phyloP scores from a whole-genome alignment of 2,329 filamentous ascomycete genomes.

The Fusarium sp. region DNA sequence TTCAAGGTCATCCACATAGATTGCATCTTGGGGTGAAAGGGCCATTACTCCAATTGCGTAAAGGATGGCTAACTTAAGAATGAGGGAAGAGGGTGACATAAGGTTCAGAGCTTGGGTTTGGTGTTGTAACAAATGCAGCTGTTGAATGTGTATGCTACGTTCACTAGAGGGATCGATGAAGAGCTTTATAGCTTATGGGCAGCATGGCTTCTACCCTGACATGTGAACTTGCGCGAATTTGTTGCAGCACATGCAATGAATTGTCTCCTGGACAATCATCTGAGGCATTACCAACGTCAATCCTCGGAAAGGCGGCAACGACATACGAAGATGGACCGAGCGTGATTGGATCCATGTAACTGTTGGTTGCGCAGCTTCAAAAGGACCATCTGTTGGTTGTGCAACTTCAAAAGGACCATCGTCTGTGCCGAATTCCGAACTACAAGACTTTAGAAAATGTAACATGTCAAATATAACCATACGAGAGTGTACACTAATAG shows the following conservation, averaged over 20 bases:
- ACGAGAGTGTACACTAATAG: too few relatives aligned
- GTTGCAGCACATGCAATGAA: too few relatives aligned
- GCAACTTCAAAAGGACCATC: not conserved
- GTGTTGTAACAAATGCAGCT: not conserved
- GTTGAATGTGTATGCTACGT: too few relatives aligned
- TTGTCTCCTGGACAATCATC: not conserved
- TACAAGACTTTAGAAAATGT: too few relatives aligned
- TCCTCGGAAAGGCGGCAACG: not conserved
- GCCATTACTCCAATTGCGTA: not conserved
- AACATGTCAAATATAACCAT: too few relatives aligned
- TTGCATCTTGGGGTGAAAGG: not conserved
- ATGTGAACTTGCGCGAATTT: not conserved
- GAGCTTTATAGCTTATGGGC: not conserved
- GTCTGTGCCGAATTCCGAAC: not conserved
- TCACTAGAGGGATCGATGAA: too few relatives aligned
- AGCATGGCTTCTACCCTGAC: not conserved
- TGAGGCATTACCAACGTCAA: too few relatives aligned
- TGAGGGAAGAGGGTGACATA: not conserved
- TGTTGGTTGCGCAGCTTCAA: not conserved
- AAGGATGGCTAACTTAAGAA: rapidly evolving
- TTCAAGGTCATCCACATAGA: not conserved
- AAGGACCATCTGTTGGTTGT: not conserved
- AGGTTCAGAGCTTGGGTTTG: rapidly evolving
- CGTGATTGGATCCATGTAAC: not conserved
- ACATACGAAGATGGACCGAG: not conserved